Evolutionary conservation across 306 rosid genomes (phyloP), one percentile per base, ranked within the genome.

Genomic region (Mimosa bimucronata): DNA sequence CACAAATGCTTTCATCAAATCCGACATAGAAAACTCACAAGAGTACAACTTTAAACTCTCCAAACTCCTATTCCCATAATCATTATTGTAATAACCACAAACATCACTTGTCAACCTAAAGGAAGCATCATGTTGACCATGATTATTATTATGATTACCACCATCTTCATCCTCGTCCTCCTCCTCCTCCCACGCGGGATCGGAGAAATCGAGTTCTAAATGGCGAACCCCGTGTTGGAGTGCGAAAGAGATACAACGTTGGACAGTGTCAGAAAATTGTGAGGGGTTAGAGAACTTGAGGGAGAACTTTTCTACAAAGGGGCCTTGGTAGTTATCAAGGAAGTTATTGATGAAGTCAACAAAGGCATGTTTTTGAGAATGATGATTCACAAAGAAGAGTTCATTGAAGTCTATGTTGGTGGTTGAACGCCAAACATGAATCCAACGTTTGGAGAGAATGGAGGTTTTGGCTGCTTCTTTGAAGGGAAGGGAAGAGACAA

Each of bases 401-500:
- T 85, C 80, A 0, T 85, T 40, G 83, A 77, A 68, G 10, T 73
- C 65, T 0, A 85, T 34, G 69, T 58, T 23, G 31, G 14, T 38
- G 1, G 64, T 70, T 1, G 70, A 6, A n/a, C 68, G 15, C 88
- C 85, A 85, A 6, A 34, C 0, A 15, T 65, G 5, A 14, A 23
- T 14, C 86, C 82, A 82, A 0, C 18, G 15, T 23, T 77, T 77
- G 23, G 10, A 18, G 86, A 82, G 86, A 7, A 23, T 30, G 55
- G 26, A 64, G 0, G 86, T 72, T 19, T 34, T 72, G 3, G 82
- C 82, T 0, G 86, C 86, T 23, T 82, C 86, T 18, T 72, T 82
- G 79, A 77, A 77, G 19, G 82, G 86, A 53, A 82, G 82, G 1
- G 5, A 41, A 1, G 86, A 82, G 28, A 77, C 7, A 16, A 82